Evolutionary conservation across 495 filamentous ascomycete species (phyloP).

Genomic region (Neurospora sp.): DNA sequence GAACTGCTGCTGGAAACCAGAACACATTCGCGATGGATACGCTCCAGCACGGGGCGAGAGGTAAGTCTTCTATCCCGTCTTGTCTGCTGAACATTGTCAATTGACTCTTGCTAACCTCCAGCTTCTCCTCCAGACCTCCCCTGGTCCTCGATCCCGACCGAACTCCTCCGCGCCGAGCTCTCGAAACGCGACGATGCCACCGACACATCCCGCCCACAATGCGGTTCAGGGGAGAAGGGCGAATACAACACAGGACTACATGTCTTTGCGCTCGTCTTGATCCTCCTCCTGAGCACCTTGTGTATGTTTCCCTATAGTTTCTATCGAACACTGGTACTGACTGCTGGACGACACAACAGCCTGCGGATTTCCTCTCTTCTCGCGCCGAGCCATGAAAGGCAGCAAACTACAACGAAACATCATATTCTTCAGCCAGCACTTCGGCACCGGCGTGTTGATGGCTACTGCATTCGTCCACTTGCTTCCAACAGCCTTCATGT

Average conservation of each 20-base stretch:
- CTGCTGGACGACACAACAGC: conserved; percentile 24
- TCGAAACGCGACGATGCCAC: conserved; percentile 29
- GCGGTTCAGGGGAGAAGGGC: conserved; percentile 51
- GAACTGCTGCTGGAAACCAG: neutral
- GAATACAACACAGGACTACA: conserved; percentile 59
- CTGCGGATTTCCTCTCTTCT: conserved; percentile 51
- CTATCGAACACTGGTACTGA: neutral
- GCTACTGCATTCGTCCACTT: conserved; percentile 85
- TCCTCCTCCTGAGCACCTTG: conserved; percentile 60
- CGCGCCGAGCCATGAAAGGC: conserved; percentile 34
- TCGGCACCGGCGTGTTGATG: conserved; percentile 78
- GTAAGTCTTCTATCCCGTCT: conserved; percentile 2
- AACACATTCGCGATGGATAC: conserved; percentile 8
- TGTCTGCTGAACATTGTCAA: neutral
- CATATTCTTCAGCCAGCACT: conserved; percentile 70
- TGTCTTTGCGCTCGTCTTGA: conserved; percentile 68
- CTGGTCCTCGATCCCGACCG: conserved; percentile 42
- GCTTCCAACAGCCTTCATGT: conserved; percentile 73
- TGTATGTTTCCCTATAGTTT: conserved; percentile 36
- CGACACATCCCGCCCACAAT: conserved; percentile 37
- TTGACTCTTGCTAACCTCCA: conserved; percentile 1
- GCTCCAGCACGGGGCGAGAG: conserved; percentile 5
- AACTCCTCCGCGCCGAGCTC: conserved; percentile 42
- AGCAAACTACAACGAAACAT: conserved; percentile 36
- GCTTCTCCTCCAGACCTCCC: conserved; percentile 10